Percentiles rank a stretch among this genome's conserved stretches.
Conservation (phyloP, 805 yeast genomes). For the Yamadazyma insecticola region DNA sequence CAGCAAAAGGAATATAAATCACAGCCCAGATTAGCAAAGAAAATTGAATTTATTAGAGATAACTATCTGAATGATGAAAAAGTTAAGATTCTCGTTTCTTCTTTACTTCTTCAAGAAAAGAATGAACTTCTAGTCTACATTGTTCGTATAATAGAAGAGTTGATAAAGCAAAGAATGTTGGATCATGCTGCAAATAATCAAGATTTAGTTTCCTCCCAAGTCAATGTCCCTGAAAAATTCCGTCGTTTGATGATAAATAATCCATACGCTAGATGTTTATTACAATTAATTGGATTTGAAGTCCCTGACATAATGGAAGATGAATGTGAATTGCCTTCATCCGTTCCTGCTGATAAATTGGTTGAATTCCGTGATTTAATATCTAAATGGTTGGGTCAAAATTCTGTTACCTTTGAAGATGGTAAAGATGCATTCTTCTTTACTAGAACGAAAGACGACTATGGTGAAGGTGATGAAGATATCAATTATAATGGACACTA, state of each 20-base stretch:
- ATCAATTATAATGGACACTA: constrained; percentile 24
- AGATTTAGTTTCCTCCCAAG: constrained; percentile 1
- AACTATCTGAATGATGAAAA: constrained; percentile 43
- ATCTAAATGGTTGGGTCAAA: constrained; percentile 35
- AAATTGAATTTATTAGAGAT: constrained; percentile 28
- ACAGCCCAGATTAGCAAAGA: constrained; percentile 30
- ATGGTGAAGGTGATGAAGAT: constrained; percentile 23
- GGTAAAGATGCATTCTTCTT: constrained; percentile 32
- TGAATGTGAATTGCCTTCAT: constrained; percentile 33
- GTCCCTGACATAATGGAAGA: constrained; percentile 38
- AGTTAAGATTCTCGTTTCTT: constrained; percentile 46
- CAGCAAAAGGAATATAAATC: constrained; percentile 12
- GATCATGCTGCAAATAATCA: constrained; percentile 8
- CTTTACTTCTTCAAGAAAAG: constrained; percentile 43
- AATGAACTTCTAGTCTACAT: constrained; percentile 21
- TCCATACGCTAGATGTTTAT: constrained; percentile 44
- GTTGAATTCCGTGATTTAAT: constrained; percentile 31
- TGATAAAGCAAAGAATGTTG: too few relatives aligned
- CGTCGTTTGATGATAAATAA: constrained; percentile 40
- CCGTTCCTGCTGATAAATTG: constrained; percentile 26
- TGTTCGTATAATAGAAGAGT: constrained; percentile 18
- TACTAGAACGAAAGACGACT: constrained; percentile 21
- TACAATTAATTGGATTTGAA: constrained; percentile 43
- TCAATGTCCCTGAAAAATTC: constrained; percentile 8
- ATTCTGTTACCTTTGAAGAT: constrained; percentile 30